A percentile compares a stretch with the other conserved stretches of the same genome.
These are phyloP conservation scores for Apiospora malaysiana DNA, from an alignment of 2,329 filamentous ascomycete species.

Conservation along the genomic window DNA sequence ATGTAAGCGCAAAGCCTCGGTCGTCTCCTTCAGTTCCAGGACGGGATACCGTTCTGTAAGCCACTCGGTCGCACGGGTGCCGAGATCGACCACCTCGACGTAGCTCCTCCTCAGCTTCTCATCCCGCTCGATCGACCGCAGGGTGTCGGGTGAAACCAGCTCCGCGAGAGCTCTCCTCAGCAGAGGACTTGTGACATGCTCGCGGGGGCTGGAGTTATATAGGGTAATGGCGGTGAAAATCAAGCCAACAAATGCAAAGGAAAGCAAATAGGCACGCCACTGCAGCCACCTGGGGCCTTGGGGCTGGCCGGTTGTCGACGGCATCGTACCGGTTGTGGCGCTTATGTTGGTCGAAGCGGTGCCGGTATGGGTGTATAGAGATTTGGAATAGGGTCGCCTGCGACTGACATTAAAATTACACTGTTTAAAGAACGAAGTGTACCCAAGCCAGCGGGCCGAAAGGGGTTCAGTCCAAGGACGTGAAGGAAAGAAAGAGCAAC, in stretches of 20 bases:
- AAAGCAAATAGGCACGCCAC: background rate
- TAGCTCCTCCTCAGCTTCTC: conserved; percentile 21
- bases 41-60: conserved; percentile 20
- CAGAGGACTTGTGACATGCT: background rate
- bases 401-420: conserved; percentile 14
- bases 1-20: background rate
- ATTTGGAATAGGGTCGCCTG: conserved; percentile 14
- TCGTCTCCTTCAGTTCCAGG: background rate
- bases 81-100: conserved; percentile 20
- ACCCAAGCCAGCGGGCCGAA: conserved; percentile 12
- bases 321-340: background rate
- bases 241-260: background rate
- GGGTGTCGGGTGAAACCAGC: conserved; percentile 14
- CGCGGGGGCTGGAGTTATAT: background rate
- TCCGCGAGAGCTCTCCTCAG: conserved; percentile 13
- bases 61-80: conserved; percentile 19
- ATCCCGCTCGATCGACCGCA: conserved; percentile 20
- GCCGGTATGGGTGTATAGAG: background rate
- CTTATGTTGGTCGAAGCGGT: conserved; percentile 1
- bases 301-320: background rate
- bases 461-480: conserved; percentile 6
- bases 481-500: background rate
- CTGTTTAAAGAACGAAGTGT: conserved; percentile 9
- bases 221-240: background rate
- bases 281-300: background rate